Evolutionary conservation across 1,284 basidiomycete species (phyloP).

Genomic region (Rhodotorula sp.): DNA sequence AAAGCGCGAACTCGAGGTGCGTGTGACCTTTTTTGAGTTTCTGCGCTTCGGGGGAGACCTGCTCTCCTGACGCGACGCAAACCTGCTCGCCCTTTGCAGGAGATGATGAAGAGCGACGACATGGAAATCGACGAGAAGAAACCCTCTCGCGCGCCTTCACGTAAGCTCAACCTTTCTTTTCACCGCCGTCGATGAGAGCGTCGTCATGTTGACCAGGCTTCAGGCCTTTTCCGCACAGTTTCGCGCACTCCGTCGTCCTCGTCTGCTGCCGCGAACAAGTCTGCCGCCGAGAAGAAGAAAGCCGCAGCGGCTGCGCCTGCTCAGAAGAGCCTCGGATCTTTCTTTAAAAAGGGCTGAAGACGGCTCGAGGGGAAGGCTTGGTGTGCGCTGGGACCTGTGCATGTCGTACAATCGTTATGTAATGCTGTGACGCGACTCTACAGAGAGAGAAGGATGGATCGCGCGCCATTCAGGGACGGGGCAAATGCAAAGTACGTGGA

Average conservation of each 20-base stretch:
- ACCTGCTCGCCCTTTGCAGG: background rate
- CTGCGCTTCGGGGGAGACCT: background rate
- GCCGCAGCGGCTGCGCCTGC: background rate
- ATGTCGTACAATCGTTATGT: too few relatives aligned
- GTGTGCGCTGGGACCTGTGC: too few relatives aligned
- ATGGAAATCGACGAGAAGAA: slow-evolving; percentile 21
- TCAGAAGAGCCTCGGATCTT: slow-evolving; percentile 15
- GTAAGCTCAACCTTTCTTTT: background rate
- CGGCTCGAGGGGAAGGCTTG: too few relatives aligned
- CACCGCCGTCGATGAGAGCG: too few relatives aligned
- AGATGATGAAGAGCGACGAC: slow-evolving; percentile 23
- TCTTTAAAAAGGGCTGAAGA: slow-evolving; percentile 19
- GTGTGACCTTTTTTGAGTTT: background rate
- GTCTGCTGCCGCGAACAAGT: background rate
- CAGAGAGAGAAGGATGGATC: too few relatives aligned
- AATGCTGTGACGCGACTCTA: too few relatives aligned
- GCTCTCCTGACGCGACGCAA: background rate
- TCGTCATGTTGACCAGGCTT: background rate
- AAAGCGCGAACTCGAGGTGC: slow-evolving; percentile 28
- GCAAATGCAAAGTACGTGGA: too few relatives aligned
- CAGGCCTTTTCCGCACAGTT: background rate
- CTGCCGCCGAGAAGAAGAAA: background rate
- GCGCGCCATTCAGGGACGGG: too few relatives aligned
- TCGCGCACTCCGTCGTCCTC: slow-evolving; percentile 11
- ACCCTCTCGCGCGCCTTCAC: background rate